Percentiles rank a stretch among this genome's conserved stretches.
Conservation (phyloP, 2,329 filamentous ascomycete species). For the Chaetomium globosum region DNA sequence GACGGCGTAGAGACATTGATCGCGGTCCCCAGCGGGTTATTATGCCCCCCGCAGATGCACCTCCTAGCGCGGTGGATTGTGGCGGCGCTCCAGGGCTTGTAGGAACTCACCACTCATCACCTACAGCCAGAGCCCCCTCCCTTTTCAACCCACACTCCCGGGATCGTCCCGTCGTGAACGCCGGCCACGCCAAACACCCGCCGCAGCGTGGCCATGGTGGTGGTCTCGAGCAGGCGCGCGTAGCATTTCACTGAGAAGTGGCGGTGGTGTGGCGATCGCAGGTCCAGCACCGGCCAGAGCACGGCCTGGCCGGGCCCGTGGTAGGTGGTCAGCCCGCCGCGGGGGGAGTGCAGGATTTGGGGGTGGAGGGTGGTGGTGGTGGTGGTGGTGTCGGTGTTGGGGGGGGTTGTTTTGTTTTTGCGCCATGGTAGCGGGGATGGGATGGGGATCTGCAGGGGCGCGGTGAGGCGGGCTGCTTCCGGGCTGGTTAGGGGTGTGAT, state of each 20-base stretch:
- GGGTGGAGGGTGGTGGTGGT: conserved; percentile 42
- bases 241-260: conserved; percentile 72
- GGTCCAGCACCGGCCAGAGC: conserved; percentile 87
- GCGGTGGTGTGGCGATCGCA: conserved; percentile 56
- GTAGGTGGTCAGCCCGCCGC: conserved; percentile 91
- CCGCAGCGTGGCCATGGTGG: conserved; percentile 67
- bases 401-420: neutral
- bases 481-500: conserved; percentile 48
- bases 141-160: conserved; percentile 82
- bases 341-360: conserved; percentile 71
- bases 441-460: conserved; percentile 44
- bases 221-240: conserved; percentile 75
- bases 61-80: conserved; percentile 90
- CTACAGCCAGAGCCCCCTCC: too few species aligned
- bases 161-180: conserved; percentile 72
- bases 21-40: conserved; percentile 82
- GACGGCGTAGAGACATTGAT: conserved; percentile 71
- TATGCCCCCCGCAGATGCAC: conserved; percentile 86
- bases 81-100: too few species aligned
- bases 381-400: conserved; percentile 20
- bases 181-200: conserved; percentile 59
- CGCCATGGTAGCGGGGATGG: too few species aligned
- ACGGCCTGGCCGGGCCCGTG: conserved; percentile 93
- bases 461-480: conserved; percentile 51
- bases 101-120: too few species aligned